Evolutionary conservation across 73 alveolate species (phyloP).

Genomic region (Stentor coeruleus): DNA sequence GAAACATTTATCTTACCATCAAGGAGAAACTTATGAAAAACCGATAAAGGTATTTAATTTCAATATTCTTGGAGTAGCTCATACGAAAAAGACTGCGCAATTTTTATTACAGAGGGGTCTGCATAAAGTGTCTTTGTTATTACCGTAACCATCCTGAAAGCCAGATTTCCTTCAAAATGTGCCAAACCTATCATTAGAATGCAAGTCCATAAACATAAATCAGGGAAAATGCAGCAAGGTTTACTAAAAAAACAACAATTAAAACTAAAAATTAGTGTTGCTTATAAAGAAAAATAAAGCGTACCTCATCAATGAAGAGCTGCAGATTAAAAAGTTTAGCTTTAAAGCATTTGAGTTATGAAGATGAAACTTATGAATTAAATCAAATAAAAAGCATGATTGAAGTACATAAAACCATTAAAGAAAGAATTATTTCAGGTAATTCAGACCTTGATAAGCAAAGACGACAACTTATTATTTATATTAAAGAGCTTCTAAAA

Average conservation of each 20-base stretch:
- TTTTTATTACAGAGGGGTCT: constrained; percentile 3
- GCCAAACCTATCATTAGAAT: neutral
- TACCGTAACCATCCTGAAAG: constrained; percentile 1
- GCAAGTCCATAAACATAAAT: neutral
- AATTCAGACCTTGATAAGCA: too few relatives aligned
- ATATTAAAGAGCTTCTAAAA: too few relatives aligned
- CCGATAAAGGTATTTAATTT: neutral
- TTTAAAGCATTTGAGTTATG: too few relatives aligned
- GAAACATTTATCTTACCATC: neutral
- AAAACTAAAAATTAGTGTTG: neutral
- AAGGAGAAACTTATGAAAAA: neutral
- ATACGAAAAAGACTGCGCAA: neutral
- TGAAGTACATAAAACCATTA: too few relatives aligned
- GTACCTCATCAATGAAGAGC: neutral
- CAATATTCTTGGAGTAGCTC: constrained; percentile 17
- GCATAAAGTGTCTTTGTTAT: neutral
- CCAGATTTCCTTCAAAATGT: neutral
- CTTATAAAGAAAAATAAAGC: neutral
- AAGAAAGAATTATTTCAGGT: too few relatives aligned
- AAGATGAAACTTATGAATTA: too few relatives aligned
- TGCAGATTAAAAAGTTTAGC: too few relatives aligned
- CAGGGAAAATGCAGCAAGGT: too few relatives aligned
- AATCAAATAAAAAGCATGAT: too few relatives aligned
- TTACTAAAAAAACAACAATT: neutral
- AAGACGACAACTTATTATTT: too few relatives aligned